Percentiles rank a stretch among this genome's conserved stretches.
Evolutionary conservation across 192 early-diverging fungal species (phyloP).

Genomic region (Umbelopsis sp.): DNA sequence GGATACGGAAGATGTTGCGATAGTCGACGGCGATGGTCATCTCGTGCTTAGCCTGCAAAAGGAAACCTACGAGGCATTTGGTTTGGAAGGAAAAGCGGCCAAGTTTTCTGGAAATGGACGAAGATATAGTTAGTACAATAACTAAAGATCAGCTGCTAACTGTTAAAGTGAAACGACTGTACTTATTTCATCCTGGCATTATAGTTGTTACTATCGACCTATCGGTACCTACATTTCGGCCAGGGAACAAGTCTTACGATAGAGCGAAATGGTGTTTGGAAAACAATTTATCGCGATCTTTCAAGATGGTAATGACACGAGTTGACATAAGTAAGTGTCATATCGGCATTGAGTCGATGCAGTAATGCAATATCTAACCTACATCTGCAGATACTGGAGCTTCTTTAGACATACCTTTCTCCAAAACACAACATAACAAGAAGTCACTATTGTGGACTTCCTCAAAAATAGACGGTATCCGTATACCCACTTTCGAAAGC

Average conservation of each 20-base stretch:
- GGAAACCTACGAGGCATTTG: slow-evolving; percentile 22
- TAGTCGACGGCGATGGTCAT: slow-evolving; percentile 8
- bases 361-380: too few relatives aligned
- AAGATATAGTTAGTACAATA: slow-evolving; percentile 12
- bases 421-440: neutral
- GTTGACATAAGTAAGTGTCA: slow-evolving; percentile 20
- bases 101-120: slow-evolving; percentile 16
- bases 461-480: neutral
- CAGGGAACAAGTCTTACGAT: slow-evolving; percentile 21
- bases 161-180: neutral
- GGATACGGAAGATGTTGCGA: slow-evolving; percentile 26
- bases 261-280: slow-evolving; percentile 29
- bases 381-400: neutral
- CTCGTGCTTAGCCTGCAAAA: slow-evolving; percentile 24
- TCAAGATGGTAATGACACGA: slow-evolving; percentile 24
- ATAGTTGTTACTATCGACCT: slow-evolving; percentile 20
- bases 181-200: neutral
- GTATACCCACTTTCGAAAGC: slow-evolving; percentile 24
- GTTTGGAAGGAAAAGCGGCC: slow-evolving; percentile 18
- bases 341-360: too few relatives aligned
- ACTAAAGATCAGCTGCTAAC: neutral
- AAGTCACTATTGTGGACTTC: neutral
- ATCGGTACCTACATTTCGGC: neutral
- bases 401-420: neutral
- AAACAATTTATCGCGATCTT: slow-evolving; percentile 8